A percentile compares a stretch with the other conserved stretches of the same genome.
Evolutionary conservation across 306 rosid genomes (phyloP).

Genomic region (Adenanthera pavonina): DNA sequence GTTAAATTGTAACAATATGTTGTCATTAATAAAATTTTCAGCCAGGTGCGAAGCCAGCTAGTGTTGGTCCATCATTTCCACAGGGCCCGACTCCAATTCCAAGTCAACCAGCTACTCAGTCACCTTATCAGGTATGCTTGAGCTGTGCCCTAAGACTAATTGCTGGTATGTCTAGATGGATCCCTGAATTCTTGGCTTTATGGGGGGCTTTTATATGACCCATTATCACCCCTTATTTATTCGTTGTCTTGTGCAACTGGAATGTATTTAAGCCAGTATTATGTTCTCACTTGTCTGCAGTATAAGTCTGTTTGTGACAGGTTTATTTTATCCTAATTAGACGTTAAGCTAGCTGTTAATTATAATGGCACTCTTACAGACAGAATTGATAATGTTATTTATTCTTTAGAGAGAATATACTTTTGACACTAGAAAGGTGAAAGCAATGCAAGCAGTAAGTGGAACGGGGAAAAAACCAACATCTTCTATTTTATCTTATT

Average conservation of each 20-base stretch:
- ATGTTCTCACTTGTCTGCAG: constrained; percentile 27
- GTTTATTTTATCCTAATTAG: background rate
- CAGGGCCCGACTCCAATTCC: constrained; percentile 69
- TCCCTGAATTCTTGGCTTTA: constrained; percentile 28
- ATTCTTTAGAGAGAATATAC: background rate
- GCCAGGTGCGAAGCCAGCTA: constrained; percentile 73
- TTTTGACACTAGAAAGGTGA: constrained; percentile 7
- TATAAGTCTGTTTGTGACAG: background rate
- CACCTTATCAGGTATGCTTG: constrained; percentile 73
- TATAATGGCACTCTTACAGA: background rate
- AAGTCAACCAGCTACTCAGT: constrained; percentile 73
- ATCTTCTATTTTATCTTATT: background rate
- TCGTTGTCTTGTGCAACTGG: constrained; percentile 25
- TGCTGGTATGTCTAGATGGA: constrained; percentile 10
- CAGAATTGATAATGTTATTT: constrained; percentile 10
- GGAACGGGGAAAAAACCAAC: background rate
- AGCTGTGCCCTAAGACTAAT: background rate
- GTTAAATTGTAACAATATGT: constrained; percentile 25
- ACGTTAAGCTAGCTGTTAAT: constrained; percentile 11
- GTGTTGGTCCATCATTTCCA: constrained; percentile 68
- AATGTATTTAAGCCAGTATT: constrained; percentile 26
- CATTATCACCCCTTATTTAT: constrained; percentile 17
- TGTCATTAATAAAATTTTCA: constrained; percentile 50
- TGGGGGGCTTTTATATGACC: constrained; percentile 22
- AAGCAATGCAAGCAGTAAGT: background rate